A percentile compares a stretch with the other conserved stretches of the same genome.
Conservation (phyloP, 2,329 filamentous ascomycete genomes). For the Aureobasidium sp. region DNA sequence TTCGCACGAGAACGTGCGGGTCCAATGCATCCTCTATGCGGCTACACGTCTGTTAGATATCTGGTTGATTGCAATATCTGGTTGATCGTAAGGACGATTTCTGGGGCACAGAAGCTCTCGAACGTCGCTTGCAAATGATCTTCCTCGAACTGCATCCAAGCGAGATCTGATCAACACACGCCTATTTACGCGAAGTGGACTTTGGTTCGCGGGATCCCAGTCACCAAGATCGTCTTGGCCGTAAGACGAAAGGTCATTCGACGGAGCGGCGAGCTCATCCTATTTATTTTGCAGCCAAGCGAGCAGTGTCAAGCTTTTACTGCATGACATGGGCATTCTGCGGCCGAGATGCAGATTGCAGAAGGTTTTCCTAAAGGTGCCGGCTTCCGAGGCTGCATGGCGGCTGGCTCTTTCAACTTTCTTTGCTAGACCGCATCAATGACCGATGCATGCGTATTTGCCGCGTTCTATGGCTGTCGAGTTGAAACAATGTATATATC, state of each 20-base stretch:
- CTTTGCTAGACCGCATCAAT: slow-evolving; percentile 1
- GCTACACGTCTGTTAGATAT: not conserved
- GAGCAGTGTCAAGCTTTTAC: slow-evolving; percentile 6
- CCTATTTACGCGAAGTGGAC: slow-evolving; percentile 1
- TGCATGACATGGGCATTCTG: not conserved
- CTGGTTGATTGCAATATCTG: not conserved
- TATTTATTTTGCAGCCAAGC: not conserved
- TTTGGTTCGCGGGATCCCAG: not conserved
- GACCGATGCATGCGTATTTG: not conserved
- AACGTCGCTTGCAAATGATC: slow-evolving; percentile 10
- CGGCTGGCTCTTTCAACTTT: slow-evolving; percentile 3
- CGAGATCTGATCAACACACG: slow-evolving; percentile 8
- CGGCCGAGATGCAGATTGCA: not conserved
- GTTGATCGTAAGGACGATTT: not conserved
- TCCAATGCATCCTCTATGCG: not conserved
- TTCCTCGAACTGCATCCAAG: slow-evolving; percentile 6
- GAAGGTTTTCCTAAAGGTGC: not conserved
- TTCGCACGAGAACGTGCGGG: not conserved
- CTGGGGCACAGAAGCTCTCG: not conserved
- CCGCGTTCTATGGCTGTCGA: not conserved
- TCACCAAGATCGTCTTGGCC: not conserved
- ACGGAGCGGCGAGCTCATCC: not conserved
- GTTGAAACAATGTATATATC: not conserved
- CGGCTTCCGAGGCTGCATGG: slow-evolving; percentile 5
- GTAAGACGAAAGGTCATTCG: not conserved